Percentiles rank a stretch among this genome's conserved stretches.
These are phyloP conservation scores for Lycium barbarum DNA, from an alignment of 257 asterid species.

Conservation along the genomic window DNA sequence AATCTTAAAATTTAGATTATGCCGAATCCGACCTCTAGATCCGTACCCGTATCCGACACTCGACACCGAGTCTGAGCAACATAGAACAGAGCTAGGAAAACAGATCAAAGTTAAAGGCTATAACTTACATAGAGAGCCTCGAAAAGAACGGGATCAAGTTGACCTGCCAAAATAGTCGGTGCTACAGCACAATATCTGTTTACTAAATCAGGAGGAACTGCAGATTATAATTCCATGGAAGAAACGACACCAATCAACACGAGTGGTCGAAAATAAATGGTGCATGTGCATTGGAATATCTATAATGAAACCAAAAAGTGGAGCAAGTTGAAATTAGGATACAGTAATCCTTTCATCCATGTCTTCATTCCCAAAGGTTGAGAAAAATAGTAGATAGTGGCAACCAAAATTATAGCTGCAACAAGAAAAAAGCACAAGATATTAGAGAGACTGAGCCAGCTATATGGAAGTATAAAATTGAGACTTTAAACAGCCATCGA, in stretches of 20 bases:
- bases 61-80: too few species aligned
- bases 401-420: slow-evolving; percentile 85
- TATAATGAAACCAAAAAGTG: background rate
- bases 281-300: background rate
- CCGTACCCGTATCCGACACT: too few species aligned
- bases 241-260: background rate
- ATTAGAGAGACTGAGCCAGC: slow-evolving; percentile 24
- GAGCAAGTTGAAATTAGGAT: slow-evolving; percentile 49
- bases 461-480: background rate
- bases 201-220: slow-evolving; percentile 47
- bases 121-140: slow-evolving; percentile 93
- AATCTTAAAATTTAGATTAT: too few species aligned
- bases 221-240: slow-evolving; percentile 25
- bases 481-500: background rate
- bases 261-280: background rate
- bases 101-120: slow-evolving; percentile 14
- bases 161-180: slow-evolving; percentile 91
- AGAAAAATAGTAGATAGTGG: slow-evolving; percentile 84
- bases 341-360: slow-evolving; percentile 83
- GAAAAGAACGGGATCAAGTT: slow-evolving; percentile 87
- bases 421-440: slow-evolving; percentile 27
- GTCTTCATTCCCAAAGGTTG: slow-evolving; percentile 77
- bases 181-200: slow-evolving; percentile 85
- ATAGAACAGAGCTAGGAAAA: background rate
- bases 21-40: too few species aligned